phyloP scores from a whole-genome alignment of 345 rosid genomes.

The Streptanthus diversifolius region DNA sequence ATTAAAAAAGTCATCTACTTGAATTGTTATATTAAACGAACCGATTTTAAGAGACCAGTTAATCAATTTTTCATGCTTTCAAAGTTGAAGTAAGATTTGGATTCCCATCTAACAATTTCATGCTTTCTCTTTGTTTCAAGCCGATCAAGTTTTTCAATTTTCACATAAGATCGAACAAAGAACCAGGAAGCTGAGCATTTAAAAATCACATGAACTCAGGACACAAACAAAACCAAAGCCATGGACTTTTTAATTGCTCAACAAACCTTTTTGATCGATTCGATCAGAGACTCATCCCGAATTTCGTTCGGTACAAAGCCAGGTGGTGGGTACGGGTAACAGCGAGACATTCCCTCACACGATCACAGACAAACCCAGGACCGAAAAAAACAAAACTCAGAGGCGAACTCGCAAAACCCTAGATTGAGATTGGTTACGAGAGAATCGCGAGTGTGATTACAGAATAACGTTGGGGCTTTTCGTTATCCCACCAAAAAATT shows the following conservation, averaged over 20 bases:
- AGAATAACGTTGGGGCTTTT: background rate
- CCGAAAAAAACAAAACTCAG: background rate
- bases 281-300: conserved; percentile 38
- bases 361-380: background rate
- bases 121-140: background rate
- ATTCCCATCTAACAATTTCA: background rate
- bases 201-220: conserved; percentile 30
- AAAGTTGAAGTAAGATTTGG: background rate
- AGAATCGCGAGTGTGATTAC: background rate
- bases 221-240: background rate
- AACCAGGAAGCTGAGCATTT: conserved; percentile 37
- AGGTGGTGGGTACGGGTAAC: conserved; percentile 60
- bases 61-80: background rate
- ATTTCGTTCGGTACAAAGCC: conserved; percentile 35
- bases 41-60: background rate
- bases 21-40: background rate
- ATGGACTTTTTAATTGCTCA: conserved; percentile 35
- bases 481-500: background rate
- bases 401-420: conserved; percentile 33
- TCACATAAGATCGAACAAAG: background rate
- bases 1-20: background rate
- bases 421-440: conserved; percentile 11
- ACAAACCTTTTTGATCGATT: conserved; percentile 70
- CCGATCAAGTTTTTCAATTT: background rate
- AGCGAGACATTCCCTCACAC: conserved; percentile 49